Evolutionary conservation across 371 early-diverging fungal genomes (phyloP).

Genomic region (Circinella minor): DNA sequence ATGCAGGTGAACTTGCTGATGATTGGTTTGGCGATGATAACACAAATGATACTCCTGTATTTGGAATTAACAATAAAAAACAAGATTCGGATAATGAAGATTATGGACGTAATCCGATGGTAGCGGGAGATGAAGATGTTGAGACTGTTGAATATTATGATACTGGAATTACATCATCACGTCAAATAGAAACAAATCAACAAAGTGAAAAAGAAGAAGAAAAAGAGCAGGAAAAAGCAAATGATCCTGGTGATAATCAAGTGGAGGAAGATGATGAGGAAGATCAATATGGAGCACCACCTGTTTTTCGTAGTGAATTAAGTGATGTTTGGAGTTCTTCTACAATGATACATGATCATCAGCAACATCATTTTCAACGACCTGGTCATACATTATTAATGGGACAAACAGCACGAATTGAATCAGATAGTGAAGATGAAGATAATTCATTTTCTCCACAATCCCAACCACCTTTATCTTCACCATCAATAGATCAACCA

Average conservation of each 20-base stretch:
- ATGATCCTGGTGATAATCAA: not conserved
- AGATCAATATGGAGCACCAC: not conserved
- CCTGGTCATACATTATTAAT: conserved; percentile 1
- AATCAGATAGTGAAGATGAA: conserved; percentile 33
- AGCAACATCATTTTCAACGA: not conserved
- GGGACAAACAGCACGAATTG: conserved; percentile 10
- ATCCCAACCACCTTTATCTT: not conserved
- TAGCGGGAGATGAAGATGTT: conserved; percentile 63
- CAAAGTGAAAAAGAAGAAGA: conserved; percentile 13
- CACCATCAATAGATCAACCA: not conserved
- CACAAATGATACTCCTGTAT: conserved; percentile 8
- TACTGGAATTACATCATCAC: conserved; percentile 3
- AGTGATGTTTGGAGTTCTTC: conserved; percentile 14
- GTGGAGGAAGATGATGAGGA: conserved; percentile 2
- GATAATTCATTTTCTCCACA: conserved; percentile 16
- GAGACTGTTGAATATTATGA: conserved; percentile 43
- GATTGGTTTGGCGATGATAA: conserved; percentile 56
- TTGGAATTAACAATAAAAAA: not conserved
- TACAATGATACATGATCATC: too few species aligned
- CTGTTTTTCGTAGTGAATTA: conserved; percentile 21
- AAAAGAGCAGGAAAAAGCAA: not conserved
- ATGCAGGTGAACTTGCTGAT: conserved; percentile 53
- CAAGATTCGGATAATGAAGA: conserved; percentile 42
- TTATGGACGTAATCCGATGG: conserved; percentile 60
- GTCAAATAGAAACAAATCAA: not conserved